Conservation (phyloP, 2,329 filamentous ascomycete genomes). For the Nothopassalora personata region DNA sequence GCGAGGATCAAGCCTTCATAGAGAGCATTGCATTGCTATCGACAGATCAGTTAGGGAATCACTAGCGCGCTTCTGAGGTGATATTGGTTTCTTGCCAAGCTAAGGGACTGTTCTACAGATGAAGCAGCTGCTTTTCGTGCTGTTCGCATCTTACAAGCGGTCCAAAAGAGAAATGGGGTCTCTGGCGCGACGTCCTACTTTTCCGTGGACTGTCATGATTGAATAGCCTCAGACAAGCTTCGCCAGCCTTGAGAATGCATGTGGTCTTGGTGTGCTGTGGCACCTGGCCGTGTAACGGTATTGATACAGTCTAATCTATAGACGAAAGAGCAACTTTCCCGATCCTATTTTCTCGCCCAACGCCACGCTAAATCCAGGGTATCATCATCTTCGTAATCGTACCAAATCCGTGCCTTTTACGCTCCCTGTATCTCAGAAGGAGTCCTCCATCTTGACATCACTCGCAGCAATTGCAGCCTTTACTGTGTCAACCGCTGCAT, state of each 20-base stretch:
- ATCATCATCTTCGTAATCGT: slow-evolving; percentile 10
- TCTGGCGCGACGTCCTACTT: slow-evolving; percentile 14
- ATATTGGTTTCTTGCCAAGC: background rate
- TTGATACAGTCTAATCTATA: background rate
- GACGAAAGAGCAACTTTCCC: background rate
- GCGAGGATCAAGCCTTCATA: slow-evolving; percentile 28
- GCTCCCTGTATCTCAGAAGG: slow-evolving; percentile 28
- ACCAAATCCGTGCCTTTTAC: background rate
- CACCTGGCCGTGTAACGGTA: background rate
- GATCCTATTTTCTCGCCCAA: background rate
- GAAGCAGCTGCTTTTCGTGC: slow-evolving; percentile 5
- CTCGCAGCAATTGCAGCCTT: slow-evolving; percentile 56
- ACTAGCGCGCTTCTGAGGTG: background rate
- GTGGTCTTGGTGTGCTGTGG: background rate
- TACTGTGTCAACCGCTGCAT: slow-evolving; percentile 27
- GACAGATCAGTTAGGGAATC: background rate
- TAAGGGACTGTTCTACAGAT: slow-evolving; percentile 13
- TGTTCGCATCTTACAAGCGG: slow-evolving; percentile 12
- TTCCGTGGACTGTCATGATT: slow-evolving; percentile 8
- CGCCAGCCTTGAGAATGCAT: background rate
- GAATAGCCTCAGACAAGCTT: slow-evolving; percentile 13
- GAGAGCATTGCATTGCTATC: background rate
- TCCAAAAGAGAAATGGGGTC: slow-evolving; percentile 17
- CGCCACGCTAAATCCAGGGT: slow-evolving; percentile 14
- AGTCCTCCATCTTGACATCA: slow-evolving; percentile 43